Base-by-base conservation (phyloP, 2,329 filamentous ascomycete genomes). In the Fusarium keratoplasticum region DNA sequence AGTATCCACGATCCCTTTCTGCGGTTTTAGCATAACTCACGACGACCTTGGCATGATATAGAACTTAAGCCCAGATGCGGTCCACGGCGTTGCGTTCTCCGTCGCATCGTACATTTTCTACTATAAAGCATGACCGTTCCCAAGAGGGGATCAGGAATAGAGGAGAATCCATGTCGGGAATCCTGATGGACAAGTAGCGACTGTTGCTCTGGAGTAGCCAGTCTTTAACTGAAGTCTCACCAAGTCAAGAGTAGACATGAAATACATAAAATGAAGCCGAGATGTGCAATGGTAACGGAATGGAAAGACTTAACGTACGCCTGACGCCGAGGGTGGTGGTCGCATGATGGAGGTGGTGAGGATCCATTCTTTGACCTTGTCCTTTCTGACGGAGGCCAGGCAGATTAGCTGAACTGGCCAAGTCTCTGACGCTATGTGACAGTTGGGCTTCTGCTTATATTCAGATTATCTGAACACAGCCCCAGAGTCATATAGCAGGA, bases 401-500 rank as follows among this genome's bases (percentile, higher is more conserved):
- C 8, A 29, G 27, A 9, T 29, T 6, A 6, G 1, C 27, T 29
- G 27, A 6, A 29, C 2, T 29, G 27, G 27, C 27, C 27, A 29
- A 29, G 27, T 29, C 27, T 29, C 27, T 29, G 8, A 29, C 5
- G 2, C 3, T 31, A 31, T 10, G 9, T 47, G 42, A 11, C 22
- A 27, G 22, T 27, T 47, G 22, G 5, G 42, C 42, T 27, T 47
- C 8, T 27, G 1, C 11, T 18, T 22, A 16, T 44, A 9, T 4
- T 42, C 40, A 8, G n/a, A 42, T 22, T 47, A 14, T 27, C 22
- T 27, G 22, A 18, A 6, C 42, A 25, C 7, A 6, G 5, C 22
- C 22, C 10, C 22, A 5, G 6, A 14, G 5, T 25, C 22, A 1
- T 47, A 2, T 1, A 25, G 8, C 0, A 2, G 27, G 27, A 8